Evolutionary conservation across 768 basidiomycete species (phyloP), one percentile per base, ranked within the genome.

Genomic region (Pholiota conissans): DNA sequence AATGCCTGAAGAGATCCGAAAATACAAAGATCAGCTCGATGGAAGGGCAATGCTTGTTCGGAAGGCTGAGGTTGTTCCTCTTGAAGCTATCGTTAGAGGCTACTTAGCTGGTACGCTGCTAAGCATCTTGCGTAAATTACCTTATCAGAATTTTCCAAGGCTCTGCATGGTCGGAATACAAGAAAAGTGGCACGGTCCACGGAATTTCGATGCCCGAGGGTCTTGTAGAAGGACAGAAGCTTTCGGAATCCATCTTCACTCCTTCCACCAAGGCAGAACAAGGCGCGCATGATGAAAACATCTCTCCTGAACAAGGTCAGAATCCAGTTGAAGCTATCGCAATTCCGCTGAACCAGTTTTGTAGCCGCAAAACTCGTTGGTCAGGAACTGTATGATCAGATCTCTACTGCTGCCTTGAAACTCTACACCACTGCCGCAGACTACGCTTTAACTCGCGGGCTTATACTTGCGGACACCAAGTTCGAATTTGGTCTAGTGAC

Each of bases 391-490:
- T 92, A 82, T 61, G 70, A 77, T 16, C 73, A 79, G 49, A 76
- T 95, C 49, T 84, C 88, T n/a, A 58, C 68, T 14, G 76, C 78
- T 1, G 81, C 92, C 1, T 63, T 95, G 5, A 73, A 79, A 57
- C 74, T 94, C 1, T 94, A 93, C 76, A 78, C 76, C 37, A 79
- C 84, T 37, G 95, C 95, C 2, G 85, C 92, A 0, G 82, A 77
- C 26, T 84, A 93, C 65, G 91, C 93, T 8, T 74, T 77, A 26
- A 78, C 82, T 5, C 82, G 85, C 4, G 95, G 93, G 16, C 79
- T 98, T 56, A 97, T 98, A 65, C 86, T 99, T 42, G 97, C 95
- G 22, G 96, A 99, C 72, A 98, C 95, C 37, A 99, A 99, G 71
- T 98, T 98, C 72, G 97, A 98, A 75, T 99, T 99, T 67, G 97